Evolutionary conservation across 2,329 filamentous ascomycete genomes (phyloP), one percentile per base, ranked within the genome.

Genomic region (Aspergillus phoenicis): DNA sequence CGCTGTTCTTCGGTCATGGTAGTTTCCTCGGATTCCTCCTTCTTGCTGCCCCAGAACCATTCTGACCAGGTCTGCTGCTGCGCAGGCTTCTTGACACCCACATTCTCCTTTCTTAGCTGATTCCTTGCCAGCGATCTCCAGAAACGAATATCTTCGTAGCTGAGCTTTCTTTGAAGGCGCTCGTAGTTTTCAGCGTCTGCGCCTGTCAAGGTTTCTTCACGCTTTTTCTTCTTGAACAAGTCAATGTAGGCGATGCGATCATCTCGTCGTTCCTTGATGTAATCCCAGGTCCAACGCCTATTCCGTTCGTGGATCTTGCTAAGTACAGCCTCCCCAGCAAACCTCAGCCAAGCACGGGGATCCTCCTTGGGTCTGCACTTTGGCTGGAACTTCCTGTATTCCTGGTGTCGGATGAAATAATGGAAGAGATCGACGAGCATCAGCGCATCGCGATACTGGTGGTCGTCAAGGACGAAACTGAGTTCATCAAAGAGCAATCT

Each of bases 361-460:
- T 98, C 91, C 75, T 98, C 91, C 72, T 93, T 96, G 0, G 92
- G 91, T 0, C 85, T 85, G 60, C 83, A 88, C 72, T 96, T 95
- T 4, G 95, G 95, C 70, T 97, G 92, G 61, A 93, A 83, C 69
- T 90, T 94, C 74, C 96, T 96, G 81, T 98, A 97, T 75, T 99
- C 94, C 75, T 98, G 95, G 67, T 99, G 95, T 33, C 94, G 89
- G 68, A 97, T 91, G 76, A 98, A 99, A 78, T 97, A 98, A 76
- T 99, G 95, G 81, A 99, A 99, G 2, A 98, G 83, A 73, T 99
- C 95, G 2, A 98, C 91, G 82, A 99, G 91, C 95, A 99, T 99
- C 61, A 99, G 80, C 5, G 90, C 92, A 78, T 99, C 95, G 30
- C 96, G 90, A 73, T 99, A 99, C 75, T 99, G 95, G 66, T 97